These are phyloP conservation scores for Beta macrorhiza DNA, from an alignment of 179 eudicot species.

Conservation along the genomic window DNA sequence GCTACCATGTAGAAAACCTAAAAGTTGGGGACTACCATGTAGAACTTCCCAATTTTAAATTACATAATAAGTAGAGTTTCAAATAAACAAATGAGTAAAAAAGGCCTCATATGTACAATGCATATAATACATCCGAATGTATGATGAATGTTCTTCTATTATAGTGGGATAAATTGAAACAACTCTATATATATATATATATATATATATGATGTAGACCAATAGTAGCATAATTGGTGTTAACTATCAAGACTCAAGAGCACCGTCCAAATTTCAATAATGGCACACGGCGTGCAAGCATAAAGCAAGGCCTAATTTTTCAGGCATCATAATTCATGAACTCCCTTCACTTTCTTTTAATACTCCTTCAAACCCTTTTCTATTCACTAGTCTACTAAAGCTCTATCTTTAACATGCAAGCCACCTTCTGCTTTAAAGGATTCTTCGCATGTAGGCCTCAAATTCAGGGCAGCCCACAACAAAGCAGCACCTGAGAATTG, in stretches of 20 bases:
- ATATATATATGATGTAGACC: neutral
- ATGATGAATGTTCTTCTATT: neutral
- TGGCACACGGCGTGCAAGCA: slow-evolving; percentile 38
- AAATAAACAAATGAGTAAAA: too few species aligned
- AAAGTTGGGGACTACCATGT: too few species aligned
- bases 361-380: slow-evolving; percentile 5
- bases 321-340: slow-evolving; percentile 17
- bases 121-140: too few species aligned
- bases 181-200: neutral
- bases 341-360: neutral
- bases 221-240: slow-evolving; percentile 2
- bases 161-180: neutral
- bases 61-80: too few species aligned
- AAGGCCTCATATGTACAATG: too few species aligned
- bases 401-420: slow-evolving; percentile 25
- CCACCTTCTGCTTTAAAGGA: slow-evolving; percentile 22
- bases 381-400: slow-evolving; percentile 8
- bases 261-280: slow-evolving; percentile 36
- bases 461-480: slow-evolving; percentile 24
- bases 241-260: neutral
- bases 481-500: neutral
- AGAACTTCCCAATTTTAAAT: too few species aligned
- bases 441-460: slow-evolving; percentile 10
- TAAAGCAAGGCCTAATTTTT: slow-evolving; percentile 30
- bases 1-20: too few species aligned